Evolutionary conservation across 2,329 filamentous ascomycete species (phyloP).

Genomic region (Stemphylium beticola): DNA sequence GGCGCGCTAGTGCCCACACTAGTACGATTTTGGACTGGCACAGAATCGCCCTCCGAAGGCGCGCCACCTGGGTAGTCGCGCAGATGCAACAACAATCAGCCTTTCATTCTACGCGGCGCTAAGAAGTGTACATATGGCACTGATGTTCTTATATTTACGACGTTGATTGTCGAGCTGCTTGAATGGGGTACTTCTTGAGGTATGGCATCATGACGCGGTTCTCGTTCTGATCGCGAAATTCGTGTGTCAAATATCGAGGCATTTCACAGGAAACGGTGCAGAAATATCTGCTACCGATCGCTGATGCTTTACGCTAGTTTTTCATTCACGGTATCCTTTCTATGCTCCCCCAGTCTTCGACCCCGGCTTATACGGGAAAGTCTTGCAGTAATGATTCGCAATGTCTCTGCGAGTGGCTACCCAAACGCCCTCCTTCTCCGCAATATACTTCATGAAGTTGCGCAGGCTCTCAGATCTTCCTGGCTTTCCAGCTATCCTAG

Average conservation of each 20-base stretch:
- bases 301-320: background rate
- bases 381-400: constrained; percentile 56
- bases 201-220: no score
- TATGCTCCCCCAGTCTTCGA: constrained; percentile 19
- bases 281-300: no score
- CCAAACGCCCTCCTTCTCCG: constrained; percentile 60
- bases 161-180: no score
- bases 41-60: background rate
- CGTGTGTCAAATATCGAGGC: no score
- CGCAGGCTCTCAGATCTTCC: constrained; percentile 59
- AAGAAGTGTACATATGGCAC: no score
- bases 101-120: no score
- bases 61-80: no score
- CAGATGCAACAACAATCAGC: no score
- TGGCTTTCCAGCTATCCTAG: constrained; percentile 59
- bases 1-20: background rate
- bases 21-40: background rate
- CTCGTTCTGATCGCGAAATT: no score
- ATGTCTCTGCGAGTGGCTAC: constrained; percentile 61
- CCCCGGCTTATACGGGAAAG: constrained; percentile 53
- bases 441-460: constrained; percentile 61
- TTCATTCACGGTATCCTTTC: background rate
- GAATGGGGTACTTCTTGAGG: no score
- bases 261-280: no score
- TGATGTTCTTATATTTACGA: no score